These are phyloP conservation scores for Ascochyta koolunga DNA, from an alignment of 2,329 filamentous ascomycete species.

Conservation along the genomic window DNA sequence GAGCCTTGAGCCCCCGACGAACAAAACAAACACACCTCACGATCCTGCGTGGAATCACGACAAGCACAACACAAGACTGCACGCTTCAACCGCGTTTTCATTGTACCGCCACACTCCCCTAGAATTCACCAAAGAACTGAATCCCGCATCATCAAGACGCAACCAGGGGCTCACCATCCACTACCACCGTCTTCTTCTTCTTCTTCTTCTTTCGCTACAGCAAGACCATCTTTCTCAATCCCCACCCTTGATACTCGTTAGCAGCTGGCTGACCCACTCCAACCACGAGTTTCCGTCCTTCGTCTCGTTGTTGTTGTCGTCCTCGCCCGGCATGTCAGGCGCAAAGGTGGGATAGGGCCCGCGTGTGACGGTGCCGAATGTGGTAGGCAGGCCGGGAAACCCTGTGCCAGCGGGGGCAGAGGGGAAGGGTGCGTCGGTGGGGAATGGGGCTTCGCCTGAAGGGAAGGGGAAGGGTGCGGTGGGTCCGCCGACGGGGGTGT, in stretches of 20 bases:
- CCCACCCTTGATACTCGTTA: background rate
- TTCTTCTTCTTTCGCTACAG: too few relatives aligned
- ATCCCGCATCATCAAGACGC: too few relatives aligned
- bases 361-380: slow-evolving; percentile 18
- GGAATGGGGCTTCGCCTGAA: slow-evolving; percentile 3
- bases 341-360: slow-evolving; percentile 19
- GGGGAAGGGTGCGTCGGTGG: slow-evolving; percentile 8
- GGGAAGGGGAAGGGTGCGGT: background rate
- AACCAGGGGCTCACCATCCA: too few relatives aligned
- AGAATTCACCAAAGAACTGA: too few relatives aligned
- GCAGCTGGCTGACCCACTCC: slow-evolving; percentile 13
- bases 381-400: slow-evolving; percentile 5
- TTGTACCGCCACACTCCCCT: too few relatives aligned
- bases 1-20: too few relatives aligned
- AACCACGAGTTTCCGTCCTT: slow-evolving; percentile 10
- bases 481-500: slow-evolving; percentile 1
- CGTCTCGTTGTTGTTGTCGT: background rate
- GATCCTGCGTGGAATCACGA: too few relatives aligned
- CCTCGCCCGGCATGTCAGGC: slow-evolving; percentile 3
- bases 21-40: too few relatives aligned
- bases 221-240: too few relatives aligned
- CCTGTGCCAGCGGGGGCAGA: slow-evolving; percentile 8
- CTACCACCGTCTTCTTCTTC: too few relatives aligned
- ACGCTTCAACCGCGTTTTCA: too few relatives aligned
- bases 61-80: too few relatives aligned